Base-by-base conservation (phyloP, 139 green algal species). In the Zygnema cylindricum region DNA sequence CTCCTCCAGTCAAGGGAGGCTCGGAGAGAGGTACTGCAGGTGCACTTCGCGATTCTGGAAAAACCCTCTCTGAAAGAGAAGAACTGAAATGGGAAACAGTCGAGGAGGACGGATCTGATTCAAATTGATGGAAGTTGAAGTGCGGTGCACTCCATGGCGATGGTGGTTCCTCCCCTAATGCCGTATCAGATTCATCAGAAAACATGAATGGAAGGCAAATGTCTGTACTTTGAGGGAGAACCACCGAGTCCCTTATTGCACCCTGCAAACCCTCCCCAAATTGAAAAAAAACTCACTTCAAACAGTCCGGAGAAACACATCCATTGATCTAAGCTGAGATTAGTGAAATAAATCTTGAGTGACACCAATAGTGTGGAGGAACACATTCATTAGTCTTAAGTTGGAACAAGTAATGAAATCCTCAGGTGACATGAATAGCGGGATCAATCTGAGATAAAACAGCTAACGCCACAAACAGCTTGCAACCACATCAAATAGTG, bases 221-320 rank as follows among this genome's bases (percentile, higher is more conserved):
- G 81, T 86, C 81, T 35, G 33, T 35, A 40, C 81, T 63, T 40
- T 86, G 81, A 7, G 81, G 81, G 7, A 86, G 43, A 36, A 86
- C 81, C 7, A 86, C 42, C 81, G 81, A 77, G 81, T 86, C 81
- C 22, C 38, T 63, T 38, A 86, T 32, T 69, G 79, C 54, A 23
- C n/a, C 30, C 81, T 86, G 81, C 2, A 43, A 54, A 23, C 7
- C 36, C 11, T 54, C 36, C 36, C 38, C 30, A 30, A 25, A 30
- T 35, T 30, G 57, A 25, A 73, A 73, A 30, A 25, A 30, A 73
- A 30, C 57, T 30, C 57, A 30, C 57, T 35, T 73, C 30, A 25
- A 30, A 30, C 25, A 73, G 25, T 73, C 30, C 30, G 25, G 57
- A 30, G 30, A 73, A 73, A 30, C 57, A 73, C 25, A 25, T 30